A percentile compares a stretch with the other conserved stretches of the same genome.
Evolutionary conservation across 441 rosid genomes (phyloP).

Genomic region (Melastoma candidum): DNA sequence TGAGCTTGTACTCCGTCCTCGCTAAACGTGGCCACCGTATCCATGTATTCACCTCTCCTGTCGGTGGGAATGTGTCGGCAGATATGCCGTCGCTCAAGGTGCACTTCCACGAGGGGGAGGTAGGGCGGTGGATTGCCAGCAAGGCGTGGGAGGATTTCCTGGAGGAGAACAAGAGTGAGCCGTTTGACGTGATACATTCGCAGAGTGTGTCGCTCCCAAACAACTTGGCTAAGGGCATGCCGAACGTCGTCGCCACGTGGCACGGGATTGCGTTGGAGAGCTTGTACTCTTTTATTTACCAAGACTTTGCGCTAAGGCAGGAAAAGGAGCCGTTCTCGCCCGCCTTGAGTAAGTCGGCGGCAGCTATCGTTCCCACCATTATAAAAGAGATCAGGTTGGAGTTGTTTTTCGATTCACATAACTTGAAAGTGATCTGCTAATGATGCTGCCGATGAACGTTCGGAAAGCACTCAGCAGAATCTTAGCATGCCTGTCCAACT

Average conservation of each 20-base stretch:
- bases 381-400: constrained; percentile 33
- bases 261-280: constrained; percentile 72
- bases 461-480: too few relatives aligned
- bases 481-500: too few relatives aligned
- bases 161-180: constrained; percentile 20
- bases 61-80: constrained; percentile 28
- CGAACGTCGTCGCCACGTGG: constrained; percentile 61
- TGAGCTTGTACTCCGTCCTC: constrained; percentile 40
- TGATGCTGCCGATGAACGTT: too few relatives aligned
- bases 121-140: constrained; percentile 42
- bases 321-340: constrained; percentile 9
- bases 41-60: constrained; percentile 69
- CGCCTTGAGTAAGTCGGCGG: too few relatives aligned
- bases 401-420: too few relatives aligned
- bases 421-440: too few relatives aligned
- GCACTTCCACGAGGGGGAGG: constrained; percentile 51
- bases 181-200: constrained; percentile 56
- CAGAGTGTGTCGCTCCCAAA: constrained; percentile 74
- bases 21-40: constrained; percentile 51
- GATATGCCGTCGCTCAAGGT: constrained; percentile 49
- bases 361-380: constrained; percentile 1
- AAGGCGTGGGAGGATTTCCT: constrained; percentile 54
- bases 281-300: constrained; percentile 50
- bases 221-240: constrained; percentile 46
- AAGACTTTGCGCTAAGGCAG: constrained; percentile 41